These are phyloP conservation scores for Rhodomyrtus psidioides DNA, from an alignment of 441 rosid genomes.

Conservation along the genomic window DNA sequence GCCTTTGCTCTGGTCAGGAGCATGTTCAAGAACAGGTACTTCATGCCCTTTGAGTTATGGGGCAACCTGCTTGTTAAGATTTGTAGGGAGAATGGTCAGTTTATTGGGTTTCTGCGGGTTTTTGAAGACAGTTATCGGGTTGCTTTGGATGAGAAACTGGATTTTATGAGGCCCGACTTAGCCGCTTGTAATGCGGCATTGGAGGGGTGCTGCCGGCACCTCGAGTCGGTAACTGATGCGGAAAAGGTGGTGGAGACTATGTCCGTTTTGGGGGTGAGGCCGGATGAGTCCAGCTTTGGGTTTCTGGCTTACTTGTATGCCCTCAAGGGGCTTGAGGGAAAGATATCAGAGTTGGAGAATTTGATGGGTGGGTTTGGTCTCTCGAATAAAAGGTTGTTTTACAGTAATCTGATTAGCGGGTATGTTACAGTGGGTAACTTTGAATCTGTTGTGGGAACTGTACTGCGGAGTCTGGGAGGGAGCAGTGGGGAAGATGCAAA, in stretches of 20 bases:
- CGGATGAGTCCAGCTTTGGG: constrained; percentile 66
- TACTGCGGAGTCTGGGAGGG: constrained; percentile 36
- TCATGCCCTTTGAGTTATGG: constrained; percentile 77
- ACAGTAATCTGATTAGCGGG: constrained; percentile 55
- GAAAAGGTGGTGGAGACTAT: constrained; percentile 58
- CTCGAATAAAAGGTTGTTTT: constrained; percentile 28
- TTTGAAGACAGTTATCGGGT: constrained; percentile 67
- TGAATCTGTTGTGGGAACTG: constrained; percentile 40
- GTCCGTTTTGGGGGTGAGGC: constrained; percentile 67
- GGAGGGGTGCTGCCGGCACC: constrained; percentile 52
- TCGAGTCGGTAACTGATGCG: constrained; percentile 61
- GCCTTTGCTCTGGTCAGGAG: constrained; percentile 73
- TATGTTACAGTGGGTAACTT: constrained; percentile 55
- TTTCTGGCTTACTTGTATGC: constrained; percentile 77
- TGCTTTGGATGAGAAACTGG: constrained; percentile 68
- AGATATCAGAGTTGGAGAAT: constrained; percentile 53
- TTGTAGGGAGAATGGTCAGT: constrained; percentile 32
- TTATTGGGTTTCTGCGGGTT: constrained; percentile 47
- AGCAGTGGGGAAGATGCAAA: constrained; percentile 16
- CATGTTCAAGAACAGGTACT: constrained; percentile 76
- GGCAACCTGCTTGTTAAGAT: constrained; percentile 53
- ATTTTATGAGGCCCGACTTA: constrained; percentile 69
- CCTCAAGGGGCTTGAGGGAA: constrained; percentile 48
- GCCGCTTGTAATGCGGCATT: constrained; percentile 69
- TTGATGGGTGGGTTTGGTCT: constrained; percentile 56